Evolutionary conservation across 2,329 filamentous ascomycete species (phyloP).

Genomic region (Grosmannia serpens): DNA sequence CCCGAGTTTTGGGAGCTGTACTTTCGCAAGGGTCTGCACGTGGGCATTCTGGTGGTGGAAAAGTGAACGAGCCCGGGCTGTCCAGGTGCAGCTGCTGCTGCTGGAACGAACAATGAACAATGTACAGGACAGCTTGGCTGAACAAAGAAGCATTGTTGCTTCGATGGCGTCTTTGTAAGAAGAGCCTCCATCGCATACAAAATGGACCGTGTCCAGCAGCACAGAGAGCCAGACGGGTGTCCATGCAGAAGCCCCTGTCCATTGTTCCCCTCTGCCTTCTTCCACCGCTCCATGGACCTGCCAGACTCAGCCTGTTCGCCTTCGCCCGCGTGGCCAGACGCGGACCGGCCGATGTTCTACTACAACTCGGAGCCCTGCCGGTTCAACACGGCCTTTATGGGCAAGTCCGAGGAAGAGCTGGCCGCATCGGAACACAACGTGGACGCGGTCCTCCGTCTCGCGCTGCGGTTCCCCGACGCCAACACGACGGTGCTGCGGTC

Average conservation of each 20-base stretch:
- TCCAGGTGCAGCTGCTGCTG: neutral
- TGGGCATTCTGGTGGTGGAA: conserved; percentile 6
- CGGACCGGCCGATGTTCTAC: neutral
- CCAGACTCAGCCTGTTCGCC: neutral
- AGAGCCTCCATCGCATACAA: too few species aligned
- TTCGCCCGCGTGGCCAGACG: too few species aligned
- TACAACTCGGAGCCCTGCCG: neutral
- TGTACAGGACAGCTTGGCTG: too few species aligned
- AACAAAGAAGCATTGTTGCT: too few species aligned
- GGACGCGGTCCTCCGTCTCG: neutral
- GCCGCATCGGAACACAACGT: neutral
- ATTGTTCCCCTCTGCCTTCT: neutral
- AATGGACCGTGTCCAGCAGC: too few species aligned
- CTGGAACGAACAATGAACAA: too few species aligned
- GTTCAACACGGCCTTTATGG: neutral
- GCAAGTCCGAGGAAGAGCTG: neutral
- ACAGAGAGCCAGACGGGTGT: too few species aligned
- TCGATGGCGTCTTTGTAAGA: too few species aligned
- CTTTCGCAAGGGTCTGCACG: conserved; percentile 3
- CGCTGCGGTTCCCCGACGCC: too few species aligned
- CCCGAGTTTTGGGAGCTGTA: conserved; percentile 5
- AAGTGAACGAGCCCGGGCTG: neutral
- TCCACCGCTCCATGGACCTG: neutral
- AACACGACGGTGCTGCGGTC: neutral
- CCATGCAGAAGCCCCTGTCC: neutral